Base-by-base conservation (phyloP, 768 basidiomycete species). In the Tephrocybe sp. region DNA sequence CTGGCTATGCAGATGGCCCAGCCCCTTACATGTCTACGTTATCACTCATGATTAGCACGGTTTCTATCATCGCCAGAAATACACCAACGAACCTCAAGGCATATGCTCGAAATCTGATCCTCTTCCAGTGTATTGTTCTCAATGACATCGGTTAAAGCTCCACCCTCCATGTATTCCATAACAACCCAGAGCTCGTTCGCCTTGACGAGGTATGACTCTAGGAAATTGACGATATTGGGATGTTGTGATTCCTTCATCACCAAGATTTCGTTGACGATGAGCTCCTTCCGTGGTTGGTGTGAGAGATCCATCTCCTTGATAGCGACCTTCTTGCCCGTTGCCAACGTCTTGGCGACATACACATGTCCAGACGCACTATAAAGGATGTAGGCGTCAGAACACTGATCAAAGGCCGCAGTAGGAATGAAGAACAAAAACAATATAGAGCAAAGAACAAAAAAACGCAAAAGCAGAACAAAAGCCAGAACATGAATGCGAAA, bases 141-240 rank as follows among this genome's bases (percentile, higher is more conserved):
- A 60, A 99, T 97, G 37, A 99, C 88, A 69, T 98, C 95, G 21
- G 94, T 97, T 61, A 99, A 73, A 15, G 95, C 94, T 33, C 97
- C 94, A 45, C 94, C 94, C 68, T 97, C 94, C 94, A 97, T 97
- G 64, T 91, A 95, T 71, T 97, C 94, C 94, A 95, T 97, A 50
- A 95, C 93, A 37, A 97, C 93, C 94, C 94, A 97, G 19, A 97
- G 80, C 63, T 95, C 93, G 45, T 78, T 86, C 64, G 76, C 86
- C 69, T 88, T 88, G 45, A 97, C 82, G 37, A 97, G 79, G 67
- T 94, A 97, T 19, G 90, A 83, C 5, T 95, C 90, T 34, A 95
- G 69, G 70, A 91, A 97, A 69, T 95, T 95, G 74, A 97, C 94
- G 50, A 97, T 94, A 61, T 97, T 97, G 24, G 93, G 91, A 65